Conservation (phyloP, 1,284 basidiomycete genomes). For the Ceratobasidium sp. region DNA sequence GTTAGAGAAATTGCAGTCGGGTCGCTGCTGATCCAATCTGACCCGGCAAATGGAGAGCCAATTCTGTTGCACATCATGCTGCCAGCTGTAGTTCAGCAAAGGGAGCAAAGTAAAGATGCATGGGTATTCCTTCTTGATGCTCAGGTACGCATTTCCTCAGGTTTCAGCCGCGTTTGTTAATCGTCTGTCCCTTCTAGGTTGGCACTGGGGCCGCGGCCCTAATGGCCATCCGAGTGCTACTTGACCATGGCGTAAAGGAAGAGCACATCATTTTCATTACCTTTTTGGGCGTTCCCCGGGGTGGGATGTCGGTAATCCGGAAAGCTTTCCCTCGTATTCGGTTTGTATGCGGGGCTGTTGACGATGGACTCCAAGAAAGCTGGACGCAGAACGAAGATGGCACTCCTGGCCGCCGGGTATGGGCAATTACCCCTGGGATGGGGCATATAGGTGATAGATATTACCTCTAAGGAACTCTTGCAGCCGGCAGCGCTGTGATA, state of each 20-base stretch:
- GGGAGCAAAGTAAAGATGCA: conserved; percentile 70
- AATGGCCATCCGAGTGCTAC: conserved; percentile 94
- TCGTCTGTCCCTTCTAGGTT: conserved; percentile 65
- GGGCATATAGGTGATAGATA: conserved; percentile 71
- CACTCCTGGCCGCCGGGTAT: conserved; percentile 65
- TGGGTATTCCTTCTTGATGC: conserved; percentile 94
- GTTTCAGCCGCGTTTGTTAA: conserved; percentile 1
- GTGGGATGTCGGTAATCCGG: conserved; percentile 80
- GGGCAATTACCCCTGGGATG: conserved; percentile 77
- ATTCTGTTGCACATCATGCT: conserved; percentile 85
- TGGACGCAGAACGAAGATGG: conserved; percentile 64
- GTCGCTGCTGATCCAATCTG: conserved; percentile 86
- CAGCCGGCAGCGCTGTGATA: too few species aligned
- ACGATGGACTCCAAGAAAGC: conserved; percentile 74
- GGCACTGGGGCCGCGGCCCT: conserved; percentile 94
- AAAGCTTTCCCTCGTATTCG: conserved; percentile 84
- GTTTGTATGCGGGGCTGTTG: conserved; percentile 85
- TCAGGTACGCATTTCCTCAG: conserved; percentile 67
- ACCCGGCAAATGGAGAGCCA: conserved; percentile 86
- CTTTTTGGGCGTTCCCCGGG: conserved; percentile 84
- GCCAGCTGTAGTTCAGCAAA: conserved; percentile 74
- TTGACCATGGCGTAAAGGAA: conserved; percentile 93
- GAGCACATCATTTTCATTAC: conserved; percentile 88
- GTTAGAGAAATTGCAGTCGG: conserved; percentile 89
- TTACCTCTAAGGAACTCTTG: conserved; percentile 36